These are phyloP conservation scores for Raphidocelis subcapitata DNA, from an alignment of 139 green algal genomes.

Conservation along the genomic window DNA sequence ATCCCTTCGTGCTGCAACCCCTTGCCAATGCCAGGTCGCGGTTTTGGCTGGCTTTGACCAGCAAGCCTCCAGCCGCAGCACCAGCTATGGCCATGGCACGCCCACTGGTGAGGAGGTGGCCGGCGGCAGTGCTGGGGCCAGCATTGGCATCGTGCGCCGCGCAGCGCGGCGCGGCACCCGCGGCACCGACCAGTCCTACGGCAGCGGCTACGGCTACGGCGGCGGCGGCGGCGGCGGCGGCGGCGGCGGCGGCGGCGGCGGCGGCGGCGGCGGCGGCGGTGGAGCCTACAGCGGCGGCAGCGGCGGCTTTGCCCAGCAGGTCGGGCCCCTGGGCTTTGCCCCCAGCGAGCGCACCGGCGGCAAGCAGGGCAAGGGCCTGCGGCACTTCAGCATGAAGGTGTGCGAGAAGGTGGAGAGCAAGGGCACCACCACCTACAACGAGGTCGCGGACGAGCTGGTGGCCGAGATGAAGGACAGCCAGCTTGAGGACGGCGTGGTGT, in stretches of 20 bases:
- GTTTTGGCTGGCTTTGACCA: background rate
- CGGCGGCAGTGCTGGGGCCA: background rate
- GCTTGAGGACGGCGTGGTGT: slow-evolving; percentile 33
- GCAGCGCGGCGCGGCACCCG: background rate
- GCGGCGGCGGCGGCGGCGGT: background rate
- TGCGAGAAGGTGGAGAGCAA: slow-evolving; percentile 91
- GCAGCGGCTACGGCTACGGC: slow-evolving; percentile 2
- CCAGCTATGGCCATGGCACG: background rate
- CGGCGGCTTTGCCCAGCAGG: too few relatives aligned
- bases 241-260: background rate
- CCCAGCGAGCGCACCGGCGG: background rate
- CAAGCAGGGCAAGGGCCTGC: slow-evolving; percentile 66
- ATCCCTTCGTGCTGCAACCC: background rate
- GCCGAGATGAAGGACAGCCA: slow-evolving; percentile 39
- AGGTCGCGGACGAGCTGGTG: slow-evolving; percentile 96
- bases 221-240: background rate
- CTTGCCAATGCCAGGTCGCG: background rate
- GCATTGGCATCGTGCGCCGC: background rate
- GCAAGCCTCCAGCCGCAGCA: background rate
- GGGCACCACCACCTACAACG: slow-evolving; percentile 89
- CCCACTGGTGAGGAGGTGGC: background rate
- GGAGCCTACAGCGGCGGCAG: too few relatives aligned
- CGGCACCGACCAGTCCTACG: background rate
- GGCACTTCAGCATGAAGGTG: slow-evolving; percentile 88
- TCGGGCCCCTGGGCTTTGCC: too few relatives aligned